phyloP scores from a whole-genome alignment of 2,329 filamentous ascomycete genomes.

The Pseudocercospora eumusae region DNA sequence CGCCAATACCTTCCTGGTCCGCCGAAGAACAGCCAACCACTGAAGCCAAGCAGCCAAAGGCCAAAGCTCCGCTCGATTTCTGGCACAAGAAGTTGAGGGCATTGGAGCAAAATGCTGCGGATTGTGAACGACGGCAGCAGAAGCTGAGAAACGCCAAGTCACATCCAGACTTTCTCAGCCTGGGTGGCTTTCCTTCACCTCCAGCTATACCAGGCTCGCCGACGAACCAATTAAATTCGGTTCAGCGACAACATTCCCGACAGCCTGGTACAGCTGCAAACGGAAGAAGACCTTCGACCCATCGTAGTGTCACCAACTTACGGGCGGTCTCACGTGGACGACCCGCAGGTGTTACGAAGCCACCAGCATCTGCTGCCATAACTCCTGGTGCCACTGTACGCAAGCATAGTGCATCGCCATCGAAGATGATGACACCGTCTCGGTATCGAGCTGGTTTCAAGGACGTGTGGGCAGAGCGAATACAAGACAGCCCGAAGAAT shows the following conservation, averaged over 20 bases:
- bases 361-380: constrained; percentile 29
- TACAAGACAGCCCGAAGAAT: constrained; percentile 49
- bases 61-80: constrained; percentile 49
- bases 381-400: constrained; percentile 34
- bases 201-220: constrained; percentile 36
- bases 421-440: constrained; percentile 59
- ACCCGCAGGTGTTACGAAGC: constrained; percentile 37
- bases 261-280: constrained; percentile 33
- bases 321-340: constrained; percentile 39
- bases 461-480: constrained; percentile 56
- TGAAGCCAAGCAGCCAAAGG: constrained; percentile 40
- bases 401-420: constrained; percentile 39
- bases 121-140: constrained; percentile 47
- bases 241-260: constrained; percentile 33
- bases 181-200: constrained; percentile 40
- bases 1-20: constrained; percentile 53
- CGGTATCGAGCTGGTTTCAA: constrained; percentile 48
- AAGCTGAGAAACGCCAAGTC: constrained; percentile 36
- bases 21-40: constrained; percentile 22
- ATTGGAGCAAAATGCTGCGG: constrained; percentile 53
- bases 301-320: constrained; percentile 32
- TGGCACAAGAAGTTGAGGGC: constrained; percentile 58
- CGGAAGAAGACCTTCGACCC: constrained; percentile 33
- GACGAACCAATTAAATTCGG: constrained; percentile 36
- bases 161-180: constrained; percentile 42